Conservation (phyloP, 495 filamentous ascomycete species). For the Bathelium albidoporum region DNA sequence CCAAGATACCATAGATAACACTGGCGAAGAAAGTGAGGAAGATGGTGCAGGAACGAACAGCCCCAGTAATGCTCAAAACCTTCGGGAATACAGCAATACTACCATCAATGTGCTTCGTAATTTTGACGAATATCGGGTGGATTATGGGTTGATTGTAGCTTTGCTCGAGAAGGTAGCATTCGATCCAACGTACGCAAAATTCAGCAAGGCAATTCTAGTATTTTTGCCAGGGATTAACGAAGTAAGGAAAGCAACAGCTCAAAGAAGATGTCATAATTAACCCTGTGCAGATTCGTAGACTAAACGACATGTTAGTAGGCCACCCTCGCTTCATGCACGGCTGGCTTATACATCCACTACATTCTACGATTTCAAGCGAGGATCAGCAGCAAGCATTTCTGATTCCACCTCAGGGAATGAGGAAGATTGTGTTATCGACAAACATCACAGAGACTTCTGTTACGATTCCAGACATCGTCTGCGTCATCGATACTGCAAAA, state of each 20-base stretch:
- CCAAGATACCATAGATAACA: conserved; percentile 41
- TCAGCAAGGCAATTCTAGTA: conserved; percentile 84
- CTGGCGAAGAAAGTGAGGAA: conserved; percentile 34
- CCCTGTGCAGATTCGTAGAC: conserved; percentile 49
- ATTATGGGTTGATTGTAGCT: conserved; percentile 68
- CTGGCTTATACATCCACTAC: conserved; percentile 79
- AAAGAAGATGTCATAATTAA: not conserved
- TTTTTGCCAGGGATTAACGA: conserved; percentile 92
- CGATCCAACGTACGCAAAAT: conserved; percentile 50
- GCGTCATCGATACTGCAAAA: conserved; percentile 88
- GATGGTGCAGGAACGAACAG: conserved; percentile 8
- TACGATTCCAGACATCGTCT: conserved; percentile 92
- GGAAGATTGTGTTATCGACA: conserved; percentile 90
- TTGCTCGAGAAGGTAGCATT: conserved; percentile 63
- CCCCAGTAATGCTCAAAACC: conserved; percentile 27
- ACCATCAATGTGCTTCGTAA: conserved; percentile 63
- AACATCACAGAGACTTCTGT: conserved; percentile 98
- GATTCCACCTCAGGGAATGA: conserved; percentile 64
- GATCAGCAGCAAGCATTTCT: conserved; percentile 89
- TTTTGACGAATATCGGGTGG: conserved; percentile 78
- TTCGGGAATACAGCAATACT: conserved; percentile 61
- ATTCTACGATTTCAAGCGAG: conserved; percentile 91
- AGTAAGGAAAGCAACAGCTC: not conserved
- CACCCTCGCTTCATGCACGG: conserved; percentile 55
- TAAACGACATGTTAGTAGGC: conserved; percentile 70